Evolutionary conservation across 1,139 yeast species (phyloP), one percentile per base, ranked within the genome.

Genomic region (Sugiyamaella neomexicana): DNA sequence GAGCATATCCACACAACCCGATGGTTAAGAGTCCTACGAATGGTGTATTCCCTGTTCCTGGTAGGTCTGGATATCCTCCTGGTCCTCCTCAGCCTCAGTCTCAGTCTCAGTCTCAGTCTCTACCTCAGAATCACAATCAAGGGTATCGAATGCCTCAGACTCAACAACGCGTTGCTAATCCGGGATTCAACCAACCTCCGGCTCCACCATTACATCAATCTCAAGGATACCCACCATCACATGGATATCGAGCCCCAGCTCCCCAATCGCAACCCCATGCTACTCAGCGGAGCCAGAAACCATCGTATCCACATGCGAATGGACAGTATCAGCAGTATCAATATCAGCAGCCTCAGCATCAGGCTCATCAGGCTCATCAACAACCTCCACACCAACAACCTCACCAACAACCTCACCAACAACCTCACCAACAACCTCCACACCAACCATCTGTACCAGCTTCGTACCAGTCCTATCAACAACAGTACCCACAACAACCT

Each of bases 321-420:
- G 38, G 16, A 12, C 53, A 29, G n/a, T 55, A 37, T 5, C 56
- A 46, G 13, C 55, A 44, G 32, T 13, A 39, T 13, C 34, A 23
- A 10, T 47, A 23, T 9, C 48, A 48, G 38, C 46, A 39, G 15
- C 32, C 15, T 20, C 53, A 40, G 6, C 50, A 23, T 16, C 42
- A 46, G 27, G 23, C 45, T 40, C 53, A 49, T 32, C 38, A 32
- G 29, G 17, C 12, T 27, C 46, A 40, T 31, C 41, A 27, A 16
- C 52, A 48, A n/a, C 38, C 45, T 34, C 49, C 46, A 13, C 13
- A 27, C 9, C 57, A 47, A 32, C 56, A 40, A 25, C 46, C 38
- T 32, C 42, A 43, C 5, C 38, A 39, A 8, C 53, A 50, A 43
- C 37, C 44, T 7, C 53, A 12, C 34, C 41, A 20, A 29, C 39